Evolutionary conservation across 164 flowering plant genomes (phyloP).

Genomic region (Magnolia sinica): DNA sequence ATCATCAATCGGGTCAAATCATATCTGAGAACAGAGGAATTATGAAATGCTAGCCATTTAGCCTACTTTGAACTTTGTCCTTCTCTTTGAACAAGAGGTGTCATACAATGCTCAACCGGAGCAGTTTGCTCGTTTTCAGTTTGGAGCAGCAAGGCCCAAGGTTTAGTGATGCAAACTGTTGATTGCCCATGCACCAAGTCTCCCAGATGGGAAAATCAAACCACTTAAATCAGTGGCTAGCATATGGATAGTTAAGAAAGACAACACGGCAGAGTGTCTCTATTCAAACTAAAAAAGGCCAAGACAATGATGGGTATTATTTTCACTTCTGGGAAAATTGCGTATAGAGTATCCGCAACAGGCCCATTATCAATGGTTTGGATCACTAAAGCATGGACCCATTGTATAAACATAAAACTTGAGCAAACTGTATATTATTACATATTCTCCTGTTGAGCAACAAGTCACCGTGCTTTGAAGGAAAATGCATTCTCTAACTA

Average conservation of each 20-base stretch:
- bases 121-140: not conserved
- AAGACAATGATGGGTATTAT: too few relatives aligned
- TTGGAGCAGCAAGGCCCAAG: not conserved
- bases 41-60: not conserved
- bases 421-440: not conserved
- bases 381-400: not conserved
- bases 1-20: constrained; percentile 91
- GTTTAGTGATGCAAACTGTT: not conserved
- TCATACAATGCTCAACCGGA: not conserved
- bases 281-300: too few relatives aligned
- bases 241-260: too few relatives aligned
- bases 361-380: too few relatives aligned
- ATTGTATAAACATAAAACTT: not conserved
- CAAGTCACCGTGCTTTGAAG: not conserved
- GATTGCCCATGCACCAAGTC: not conserved
- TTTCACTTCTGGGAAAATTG: too few relatives aligned
- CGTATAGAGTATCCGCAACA: too few relatives aligned
- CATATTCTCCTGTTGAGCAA: not conserved
- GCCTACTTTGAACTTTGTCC: not conserved
- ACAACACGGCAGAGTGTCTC: too few relatives aligned
- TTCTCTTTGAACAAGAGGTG: not conserved
- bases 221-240: too few relatives aligned
- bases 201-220: too few relatives aligned
- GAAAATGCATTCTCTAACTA: not conserved
- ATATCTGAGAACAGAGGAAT: constrained; percentile 42